Evolutionary conservation across 2,329 filamentous ascomycete genomes (phyloP).

Genomic region (Plenodomus lindquistii): DNA sequence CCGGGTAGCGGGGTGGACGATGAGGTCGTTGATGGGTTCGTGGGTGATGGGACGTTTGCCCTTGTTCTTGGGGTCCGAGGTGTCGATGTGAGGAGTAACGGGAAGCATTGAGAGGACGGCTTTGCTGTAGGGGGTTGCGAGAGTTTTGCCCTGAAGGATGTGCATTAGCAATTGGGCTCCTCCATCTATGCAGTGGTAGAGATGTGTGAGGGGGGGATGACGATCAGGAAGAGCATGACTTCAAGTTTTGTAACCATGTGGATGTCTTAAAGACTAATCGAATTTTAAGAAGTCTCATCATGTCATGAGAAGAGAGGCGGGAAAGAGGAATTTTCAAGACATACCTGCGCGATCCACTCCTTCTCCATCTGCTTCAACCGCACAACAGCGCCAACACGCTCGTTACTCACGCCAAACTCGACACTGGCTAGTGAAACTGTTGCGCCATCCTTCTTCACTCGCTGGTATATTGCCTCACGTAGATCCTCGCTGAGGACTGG

Average conservation of each 20-base stretch:
- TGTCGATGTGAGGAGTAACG: constrained; percentile 53
- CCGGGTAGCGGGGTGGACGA: constrained; percentile 59
- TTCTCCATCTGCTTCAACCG: constrained; percentile 85
- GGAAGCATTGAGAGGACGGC: constrained; percentile 83
- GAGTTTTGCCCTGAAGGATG: constrained; percentile 66
- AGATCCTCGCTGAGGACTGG: constrained; percentile 74
- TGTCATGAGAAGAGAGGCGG: constrained; percentile 23
- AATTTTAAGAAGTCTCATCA: constrained; percentile 74
- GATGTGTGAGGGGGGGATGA: constrained; percentile 4
- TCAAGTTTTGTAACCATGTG: constrained; percentile 80
- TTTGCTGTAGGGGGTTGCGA: constrained; percentile 75
- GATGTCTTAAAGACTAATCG: constrained; percentile 99
- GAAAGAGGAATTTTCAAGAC: constrained; percentile 39
- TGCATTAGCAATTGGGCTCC: constrained; percentile 20
- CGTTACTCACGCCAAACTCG: constrained; percentile 76
- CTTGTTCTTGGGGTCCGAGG: constrained; percentile 28
- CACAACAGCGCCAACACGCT: constrained; percentile 82
- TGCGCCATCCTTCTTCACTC: constrained; percentile 64
- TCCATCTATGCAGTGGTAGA: background rate
- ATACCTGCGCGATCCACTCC: constrained; percentile 74
- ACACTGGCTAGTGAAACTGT: constrained; percentile 77
- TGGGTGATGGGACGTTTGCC: constrained; percentile 51
- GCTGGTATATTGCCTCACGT: constrained; percentile 72
- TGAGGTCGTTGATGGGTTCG: constrained; percentile 68
- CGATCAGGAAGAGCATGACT: constrained; percentile 73